A percentile compares a stretch with the other conserved stretches of the same genome.
Evolutionary conservation across 495 filamentous ascomycete species (phyloP).

Genomic region (Aspergillus bridgeri): DNA sequence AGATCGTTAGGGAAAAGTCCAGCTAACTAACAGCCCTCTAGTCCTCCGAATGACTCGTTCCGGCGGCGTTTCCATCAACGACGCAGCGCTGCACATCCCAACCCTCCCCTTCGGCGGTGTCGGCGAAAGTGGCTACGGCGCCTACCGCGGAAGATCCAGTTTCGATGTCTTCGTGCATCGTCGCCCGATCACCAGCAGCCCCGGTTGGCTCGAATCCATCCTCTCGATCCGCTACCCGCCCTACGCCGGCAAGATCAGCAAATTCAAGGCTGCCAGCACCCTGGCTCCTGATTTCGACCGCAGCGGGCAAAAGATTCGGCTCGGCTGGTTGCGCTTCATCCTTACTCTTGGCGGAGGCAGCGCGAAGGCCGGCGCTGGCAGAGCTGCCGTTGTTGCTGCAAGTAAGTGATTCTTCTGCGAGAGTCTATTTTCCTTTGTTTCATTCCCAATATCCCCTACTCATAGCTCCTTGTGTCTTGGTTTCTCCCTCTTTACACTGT

Average conservation of each 20-base stretch:
- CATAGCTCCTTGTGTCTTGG: neutral
- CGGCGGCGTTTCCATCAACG: constrained; percentile 78
- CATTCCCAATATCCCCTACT: neutral
- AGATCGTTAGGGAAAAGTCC: neutral
- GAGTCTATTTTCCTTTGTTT: constrained; percentile 3
- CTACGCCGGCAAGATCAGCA: constrained; percentile 59
- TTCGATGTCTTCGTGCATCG: constrained; percentile 85
- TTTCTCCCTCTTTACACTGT: too few relatives aligned
- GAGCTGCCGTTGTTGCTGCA: constrained; percentile 43
- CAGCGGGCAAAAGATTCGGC: constrained; percentile 55
- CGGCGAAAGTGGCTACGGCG: constrained; percentile 76
- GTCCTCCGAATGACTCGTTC: constrained; percentile 64
- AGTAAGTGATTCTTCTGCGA: too few relatives aligned
- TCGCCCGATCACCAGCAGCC: constrained; percentile 70
- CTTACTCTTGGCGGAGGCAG: constrained; percentile 45
- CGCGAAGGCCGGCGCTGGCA: constrained; percentile 35
- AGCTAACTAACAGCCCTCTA: constrained; percentile 23
- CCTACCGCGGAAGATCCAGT: constrained; percentile 76
- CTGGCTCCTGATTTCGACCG: constrained; percentile 81
- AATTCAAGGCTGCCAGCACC: constrained; percentile 53
- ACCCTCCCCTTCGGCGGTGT: constrained; percentile 88
- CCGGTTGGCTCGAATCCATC: constrained; percentile 74
- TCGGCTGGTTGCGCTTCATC: constrained; percentile 44
- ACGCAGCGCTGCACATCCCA: constrained; percentile 77
- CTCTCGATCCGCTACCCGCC: constrained; percentile 80